Evolutionary conservation across 768 basidiomycete species (phyloP).

Genomic region (Pisolithus microcarpus): DNA sequence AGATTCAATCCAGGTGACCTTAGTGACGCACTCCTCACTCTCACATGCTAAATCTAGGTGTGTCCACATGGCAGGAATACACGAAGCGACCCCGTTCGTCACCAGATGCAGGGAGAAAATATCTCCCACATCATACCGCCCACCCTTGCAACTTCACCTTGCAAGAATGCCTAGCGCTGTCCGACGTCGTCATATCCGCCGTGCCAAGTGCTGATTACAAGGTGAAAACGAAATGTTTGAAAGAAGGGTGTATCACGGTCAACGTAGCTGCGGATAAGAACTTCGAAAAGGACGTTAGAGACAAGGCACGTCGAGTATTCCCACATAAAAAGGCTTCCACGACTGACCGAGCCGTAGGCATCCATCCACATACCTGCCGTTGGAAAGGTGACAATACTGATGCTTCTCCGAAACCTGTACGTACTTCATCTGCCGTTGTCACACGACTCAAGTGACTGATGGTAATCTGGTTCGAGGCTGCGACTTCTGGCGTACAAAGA

Average conservation of each 20-base stretch:
- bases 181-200: conserved; percentile 92
- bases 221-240: conserved; percentile 80
- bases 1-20: conserved; percentile 74
- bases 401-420: conserved; percentile 93
- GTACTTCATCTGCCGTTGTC: conserved; percentile 23
- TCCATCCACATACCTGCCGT: conserved; percentile 93
- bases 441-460: conserved; percentile 3
- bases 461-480: conserved; percentile 9
- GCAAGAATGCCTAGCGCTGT: conserved; percentile 72
- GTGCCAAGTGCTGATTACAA: conserved; percentile 85
- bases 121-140: conserved; percentile 79
- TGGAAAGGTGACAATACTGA: conserved; percentile 96
- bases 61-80: conserved; percentile 56
- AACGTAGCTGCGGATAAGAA: conserved; percentile 96
- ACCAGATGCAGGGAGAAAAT: conserved; percentile 42
- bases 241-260: conserved; percentile 89
- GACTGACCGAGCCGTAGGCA: conserved; percentile 40
- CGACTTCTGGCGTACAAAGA: conserved; percentile 24
- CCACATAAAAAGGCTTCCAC: background rate
- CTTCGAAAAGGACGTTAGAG: conserved; percentile 87
- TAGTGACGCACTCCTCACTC: background rate
- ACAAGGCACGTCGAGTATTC: conserved; percentile 55
- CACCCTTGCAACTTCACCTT: conserved; percentile 62
- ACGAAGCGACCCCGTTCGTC: conserved; percentile 72
- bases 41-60: background rate